A percentile compares a stretch with the other conserved stretches of the same genome.
phyloP scores from a whole-genome alignment of 352 stramenopile species.

The Phytopythium ostracodes region DNA sequence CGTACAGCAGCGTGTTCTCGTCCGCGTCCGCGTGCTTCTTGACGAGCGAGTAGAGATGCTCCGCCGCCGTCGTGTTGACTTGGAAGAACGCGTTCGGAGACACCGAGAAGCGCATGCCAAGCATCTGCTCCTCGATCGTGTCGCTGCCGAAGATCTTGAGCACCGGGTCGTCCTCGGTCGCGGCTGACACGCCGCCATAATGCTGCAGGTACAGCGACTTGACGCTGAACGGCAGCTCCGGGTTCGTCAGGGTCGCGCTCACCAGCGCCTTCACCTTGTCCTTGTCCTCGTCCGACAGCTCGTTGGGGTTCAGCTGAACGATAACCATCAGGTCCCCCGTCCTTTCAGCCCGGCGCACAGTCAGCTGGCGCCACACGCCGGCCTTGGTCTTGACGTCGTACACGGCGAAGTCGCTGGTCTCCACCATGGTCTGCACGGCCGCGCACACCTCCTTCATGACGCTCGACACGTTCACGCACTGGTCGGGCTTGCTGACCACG shows the following conservation, averaged over 20 bases:
- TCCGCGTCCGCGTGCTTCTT: constrained; percentile 78
- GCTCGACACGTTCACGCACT: constrained; percentile 75
- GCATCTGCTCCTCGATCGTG: constrained; percentile 80
- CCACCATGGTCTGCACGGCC: constrained; percentile 58
- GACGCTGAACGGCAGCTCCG: constrained; percentile 38
- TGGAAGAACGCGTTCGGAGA: constrained; percentile 94
- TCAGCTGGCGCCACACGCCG: constrained; percentile 77
- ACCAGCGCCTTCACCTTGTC: constrained; percentile 37
- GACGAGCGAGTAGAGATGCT: constrained; percentile 96
- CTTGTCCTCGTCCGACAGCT: constrained; percentile 28
- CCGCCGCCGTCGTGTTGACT: constrained; percentile 94
- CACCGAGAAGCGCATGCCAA: constrained; percentile 88
- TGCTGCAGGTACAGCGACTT: constrained; percentile 93
- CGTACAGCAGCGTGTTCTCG: constrained; percentile 90
- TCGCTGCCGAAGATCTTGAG: constrained; percentile 61
- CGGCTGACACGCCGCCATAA: constrained; percentile 88
- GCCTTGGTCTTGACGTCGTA: constrained; percentile 69
- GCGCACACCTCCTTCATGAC: constrained; percentile 81
- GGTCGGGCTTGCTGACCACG: constrained; percentile 54
- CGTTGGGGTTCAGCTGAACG: constrained; percentile 62
- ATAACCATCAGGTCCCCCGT: constrained; percentile 79
- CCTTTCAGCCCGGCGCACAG: constrained; percentile 58
- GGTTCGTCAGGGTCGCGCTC: constrained; percentile 40
- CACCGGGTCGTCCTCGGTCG: constrained; percentile 88
- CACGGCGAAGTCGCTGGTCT: constrained; percentile 50